Conservation (phyloP, 345 rosid species). For the Hibiscus syriacus region DNA sequence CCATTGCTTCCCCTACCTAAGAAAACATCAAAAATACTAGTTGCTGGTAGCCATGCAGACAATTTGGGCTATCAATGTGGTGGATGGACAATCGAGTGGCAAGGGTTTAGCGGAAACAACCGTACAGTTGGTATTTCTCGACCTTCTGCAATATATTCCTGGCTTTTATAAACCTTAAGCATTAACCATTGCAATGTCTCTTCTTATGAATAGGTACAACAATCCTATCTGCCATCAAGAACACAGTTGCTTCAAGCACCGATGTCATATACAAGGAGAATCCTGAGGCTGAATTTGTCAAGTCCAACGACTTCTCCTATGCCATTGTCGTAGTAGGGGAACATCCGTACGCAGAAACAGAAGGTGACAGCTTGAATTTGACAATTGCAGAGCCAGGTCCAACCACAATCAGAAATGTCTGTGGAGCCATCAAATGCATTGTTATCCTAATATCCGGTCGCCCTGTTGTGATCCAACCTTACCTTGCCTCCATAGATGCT, state of each 20-base stretch:
- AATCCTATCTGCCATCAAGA: constrained; percentile 34
- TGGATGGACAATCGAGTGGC: constrained; percentile 66
- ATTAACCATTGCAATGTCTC: not conserved
- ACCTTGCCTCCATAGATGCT: constrained; percentile 24
- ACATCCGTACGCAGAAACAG: constrained; percentile 34
- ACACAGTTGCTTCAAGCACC: constrained; percentile 27
- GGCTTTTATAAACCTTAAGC: not conserved
- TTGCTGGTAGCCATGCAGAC: constrained; percentile 57
- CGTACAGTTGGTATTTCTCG: constrained; percentile 26
- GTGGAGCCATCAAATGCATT: constrained; percentile 33
- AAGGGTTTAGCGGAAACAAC: constrained; percentile 51
- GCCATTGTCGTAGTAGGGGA: constrained; percentile 48
- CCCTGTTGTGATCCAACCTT: constrained; percentile 38
- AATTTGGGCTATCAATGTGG: constrained; percentile 77
- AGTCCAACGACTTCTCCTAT: constrained; percentile 29
- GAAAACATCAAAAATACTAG: constrained; percentile 48
- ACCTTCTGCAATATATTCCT: not conserved
- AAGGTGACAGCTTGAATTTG: constrained; percentile 36
- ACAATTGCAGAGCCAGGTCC: constrained; percentile 36
- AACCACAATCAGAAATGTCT: constrained; percentile 30
- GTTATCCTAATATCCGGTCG: constrained; percentile 39
- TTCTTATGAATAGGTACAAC: constrained; percentile 34
- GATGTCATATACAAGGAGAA: constrained; percentile 29
- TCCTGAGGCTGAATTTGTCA: constrained; percentile 28
- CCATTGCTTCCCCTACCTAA: constrained; percentile 57